phyloP scores from a whole-genome alignment of 495 filamentous ascomycete species.

The Hypoxylon fuscum region DNA sequence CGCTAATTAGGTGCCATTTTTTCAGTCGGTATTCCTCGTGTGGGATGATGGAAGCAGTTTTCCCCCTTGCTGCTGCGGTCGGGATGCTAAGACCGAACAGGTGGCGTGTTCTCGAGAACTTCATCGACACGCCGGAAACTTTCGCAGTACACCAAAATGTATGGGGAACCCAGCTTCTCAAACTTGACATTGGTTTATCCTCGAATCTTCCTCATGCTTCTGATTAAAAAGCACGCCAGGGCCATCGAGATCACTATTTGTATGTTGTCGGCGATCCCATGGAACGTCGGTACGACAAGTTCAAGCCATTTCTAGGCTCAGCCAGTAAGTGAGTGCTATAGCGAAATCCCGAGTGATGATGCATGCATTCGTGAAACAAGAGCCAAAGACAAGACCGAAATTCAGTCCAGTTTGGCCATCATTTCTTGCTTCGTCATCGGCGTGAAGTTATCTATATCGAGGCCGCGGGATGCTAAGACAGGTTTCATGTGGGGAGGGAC shows the following conservation, averaged over 20 bases:
- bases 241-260: constrained; percentile 28
- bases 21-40: constrained; percentile 23
- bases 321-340: constrained; percentile 44
- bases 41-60: constrained; percentile 24
- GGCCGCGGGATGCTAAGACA: constrained; percentile 74
- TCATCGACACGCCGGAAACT: constrained; percentile 28
- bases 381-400: constrained; percentile 28
- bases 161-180: constrained; percentile 22
- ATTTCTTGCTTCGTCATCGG: constrained; percentile 93
- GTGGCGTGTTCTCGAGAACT: constrained; percentile 14
- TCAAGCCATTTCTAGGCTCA: constrained; percentile 40
- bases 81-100: constrained; percentile 26
- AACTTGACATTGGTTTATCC: constrained; percentile 32
- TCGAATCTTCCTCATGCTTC: constrained; percentile 26
- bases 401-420: constrained; percentile 97
- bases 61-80: constrained; percentile 29
- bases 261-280: constrained; percentile 14
- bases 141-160: constrained; percentile 30
- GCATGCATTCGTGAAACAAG: constrained; percentile 39
- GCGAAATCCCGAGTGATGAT: constrained; percentile 41
- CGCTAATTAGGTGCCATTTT: constrained; percentile 38
- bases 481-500: constrained; percentile 84
- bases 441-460: constrained; percentile 93
- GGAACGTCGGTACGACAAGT: constrained; percentile 31
- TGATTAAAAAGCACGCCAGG: constrained; percentile 25